Evolutionary conservation across 192 early-diverging fungal genomes (phyloP).

Genomic region (Backusella macrospora): DNA sequence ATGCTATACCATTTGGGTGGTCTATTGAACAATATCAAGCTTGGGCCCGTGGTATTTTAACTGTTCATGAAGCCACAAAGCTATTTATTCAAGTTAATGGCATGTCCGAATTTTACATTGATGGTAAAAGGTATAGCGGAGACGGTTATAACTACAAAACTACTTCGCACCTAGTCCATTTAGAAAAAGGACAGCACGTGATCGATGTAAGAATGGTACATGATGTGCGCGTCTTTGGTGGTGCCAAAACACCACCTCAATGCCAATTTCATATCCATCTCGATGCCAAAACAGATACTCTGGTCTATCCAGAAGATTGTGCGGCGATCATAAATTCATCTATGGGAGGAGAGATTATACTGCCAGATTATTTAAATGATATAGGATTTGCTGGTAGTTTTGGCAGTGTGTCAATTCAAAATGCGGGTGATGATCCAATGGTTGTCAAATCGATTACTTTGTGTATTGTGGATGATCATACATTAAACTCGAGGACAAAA

Average conservation of each 20-base stretch:
- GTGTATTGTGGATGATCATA: conserved; percentile 8
- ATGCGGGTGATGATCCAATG: conserved; percentile 33
- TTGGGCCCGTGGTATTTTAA: conserved; percentile 48
- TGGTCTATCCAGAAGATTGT: not conserved
- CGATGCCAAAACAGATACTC: conserved; percentile 7
- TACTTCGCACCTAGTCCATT: conserved; percentile 46
- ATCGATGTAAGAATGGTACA: conserved; percentile 61
- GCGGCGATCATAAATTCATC: not conserved
- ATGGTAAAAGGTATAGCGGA: conserved; percentile 57
- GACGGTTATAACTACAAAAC: conserved; percentile 65
- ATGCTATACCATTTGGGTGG: conserved; percentile 47
- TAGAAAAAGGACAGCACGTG: conserved; percentile 54
- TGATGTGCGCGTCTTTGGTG: conserved; percentile 71
- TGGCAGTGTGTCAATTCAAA: conserved; percentile 32
- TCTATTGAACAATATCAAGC: conserved; percentile 54
- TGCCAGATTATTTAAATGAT: conserved; percentile 24
- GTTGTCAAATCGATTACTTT: conserved; percentile 43
- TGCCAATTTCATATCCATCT: conserved; percentile 33
- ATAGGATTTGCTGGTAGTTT: conserved; percentile 24
- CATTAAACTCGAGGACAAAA: not conserved
- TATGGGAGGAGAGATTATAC: not conserved
- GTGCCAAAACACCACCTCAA: conserved; percentile 33
- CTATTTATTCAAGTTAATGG: conserved; percentile 49
- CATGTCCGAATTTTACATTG: conserved; percentile 69
- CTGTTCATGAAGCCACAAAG: conserved; percentile 19